Percentiles rank a stretch among this genome's conserved stretches.
Conservation (phyloP, 768 basidiomycete species). For the Tremella yokohamensis region DNA sequence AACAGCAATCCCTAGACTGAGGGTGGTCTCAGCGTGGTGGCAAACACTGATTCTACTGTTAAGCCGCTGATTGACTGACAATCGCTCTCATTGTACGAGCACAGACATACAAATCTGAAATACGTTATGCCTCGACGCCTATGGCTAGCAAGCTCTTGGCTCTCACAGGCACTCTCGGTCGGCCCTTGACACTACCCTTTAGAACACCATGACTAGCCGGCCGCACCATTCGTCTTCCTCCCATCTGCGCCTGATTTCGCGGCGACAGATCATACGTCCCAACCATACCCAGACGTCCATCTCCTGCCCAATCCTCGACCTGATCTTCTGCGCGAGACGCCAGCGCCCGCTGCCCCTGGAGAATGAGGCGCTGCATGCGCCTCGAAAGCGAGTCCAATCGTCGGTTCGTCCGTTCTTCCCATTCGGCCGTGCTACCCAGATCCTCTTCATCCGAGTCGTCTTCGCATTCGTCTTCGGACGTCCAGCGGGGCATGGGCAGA, state of each 20-base stretch:
- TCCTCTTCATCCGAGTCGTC: background rate
- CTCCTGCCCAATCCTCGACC: background rate
- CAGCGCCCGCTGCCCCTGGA: constrained; percentile 15
- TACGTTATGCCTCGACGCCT: background rate
- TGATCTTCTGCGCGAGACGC: background rate
- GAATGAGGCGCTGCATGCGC: constrained; percentile 10
- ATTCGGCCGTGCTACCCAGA: no score
- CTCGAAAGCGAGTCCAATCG: constrained; percentile 13
- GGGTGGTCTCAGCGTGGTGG: background rate
- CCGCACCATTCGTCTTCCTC: background rate
- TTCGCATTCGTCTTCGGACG: background rate
- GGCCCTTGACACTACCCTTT: background rate
- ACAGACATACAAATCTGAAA: no score
- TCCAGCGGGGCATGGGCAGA: background rate
- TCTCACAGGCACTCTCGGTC: background rate
- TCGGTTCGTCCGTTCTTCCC: constrained; percentile 4
- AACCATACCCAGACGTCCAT: background rate
- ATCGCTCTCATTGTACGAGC: no score
- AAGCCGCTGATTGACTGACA: no score
- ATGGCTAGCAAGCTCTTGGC: background rate
- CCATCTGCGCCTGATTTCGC: background rate
- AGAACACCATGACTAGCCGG: background rate
- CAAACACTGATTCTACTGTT: background rate
- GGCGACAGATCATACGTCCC: background rate
- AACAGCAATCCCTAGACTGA: background rate